phyloP scores from a whole-genome alignment of 495 filamentous ascomycete species.

The Trichocladium antarcticum region DNA sequence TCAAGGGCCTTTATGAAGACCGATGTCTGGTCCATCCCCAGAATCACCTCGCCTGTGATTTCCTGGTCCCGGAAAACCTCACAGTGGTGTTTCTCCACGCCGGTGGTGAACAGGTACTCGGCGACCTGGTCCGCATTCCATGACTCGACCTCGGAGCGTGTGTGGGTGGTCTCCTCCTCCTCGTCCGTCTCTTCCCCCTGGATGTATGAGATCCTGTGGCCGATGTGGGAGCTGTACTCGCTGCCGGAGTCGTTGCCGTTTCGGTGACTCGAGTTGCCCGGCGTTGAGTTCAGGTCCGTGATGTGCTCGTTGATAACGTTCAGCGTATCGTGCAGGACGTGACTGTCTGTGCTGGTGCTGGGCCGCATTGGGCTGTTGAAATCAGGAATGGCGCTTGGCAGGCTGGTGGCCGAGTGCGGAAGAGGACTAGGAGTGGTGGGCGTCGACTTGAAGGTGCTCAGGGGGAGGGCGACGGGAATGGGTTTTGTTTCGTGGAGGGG shows the following conservation, averaged over 20 bases:
- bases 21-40: constrained; percentile 90
- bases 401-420: constrained; percentile 13
- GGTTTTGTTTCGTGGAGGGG: constrained; percentile 28
- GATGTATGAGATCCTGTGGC: constrained; percentile 75
- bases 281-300: constrained; percentile 74
- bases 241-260: constrained; percentile 72
- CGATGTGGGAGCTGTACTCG: constrained; percentile 73
- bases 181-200: constrained; percentile 81
- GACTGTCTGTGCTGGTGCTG: constrained; percentile 47
- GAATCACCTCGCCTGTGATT: constrained; percentile 81
- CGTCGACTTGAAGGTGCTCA: constrained; percentile 29
- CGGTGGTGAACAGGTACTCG: constrained; percentile 67
- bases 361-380: constrained; percentile 21
- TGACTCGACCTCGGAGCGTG: constrained; percentile 50
- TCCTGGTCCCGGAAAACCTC: constrained; percentile 93
- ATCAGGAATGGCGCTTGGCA: constrained; percentile 10
- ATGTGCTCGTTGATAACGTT: constrained; percentile 98
- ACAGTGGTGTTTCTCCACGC: constrained; percentile 76
- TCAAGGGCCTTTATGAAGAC: constrained; percentile 92
- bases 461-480: constrained; percentile 28
- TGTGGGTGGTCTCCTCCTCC: constrained; percentile 45
- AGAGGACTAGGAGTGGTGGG: constrained; percentile 9
- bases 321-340: constrained; percentile 91
- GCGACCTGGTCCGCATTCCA: constrained; percentile 77
- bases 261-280: constrained; percentile 38